These are phyloP conservation scores for Heritiera fomes DNA, from an alignment of 345 rosid genomes.

Conservation along the genomic window DNA sequence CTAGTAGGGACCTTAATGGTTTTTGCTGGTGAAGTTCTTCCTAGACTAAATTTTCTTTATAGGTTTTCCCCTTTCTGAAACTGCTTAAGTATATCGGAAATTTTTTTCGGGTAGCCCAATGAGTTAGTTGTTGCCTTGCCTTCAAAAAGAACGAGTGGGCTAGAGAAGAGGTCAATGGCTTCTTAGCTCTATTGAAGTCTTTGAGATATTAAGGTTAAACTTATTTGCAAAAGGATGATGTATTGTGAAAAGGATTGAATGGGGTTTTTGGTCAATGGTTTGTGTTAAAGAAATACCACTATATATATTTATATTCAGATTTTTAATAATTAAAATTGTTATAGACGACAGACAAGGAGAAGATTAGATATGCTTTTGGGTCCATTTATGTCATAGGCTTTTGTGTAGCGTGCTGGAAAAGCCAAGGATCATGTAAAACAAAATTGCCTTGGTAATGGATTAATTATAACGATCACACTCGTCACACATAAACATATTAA, in stretches of 20 bases:
- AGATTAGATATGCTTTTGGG: neutral
- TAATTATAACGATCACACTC: constrained; percentile 2
- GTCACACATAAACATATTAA: neutral
- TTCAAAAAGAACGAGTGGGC: neutral
- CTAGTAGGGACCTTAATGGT: neutral
- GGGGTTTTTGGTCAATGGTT: constrained; percentile 4
- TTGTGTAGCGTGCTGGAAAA: constrained; percentile 9
- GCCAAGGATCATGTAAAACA: constrained; percentile 13
- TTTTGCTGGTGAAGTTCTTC: neutral
- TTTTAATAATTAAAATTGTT: neutral
- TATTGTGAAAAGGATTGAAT: neutral
- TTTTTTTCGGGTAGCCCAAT: neutral
- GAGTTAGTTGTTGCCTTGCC: neutral
- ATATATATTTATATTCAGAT: neutral
- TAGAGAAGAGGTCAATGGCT: neutral
- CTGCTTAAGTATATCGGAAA: neutral
- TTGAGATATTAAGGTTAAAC: neutral
- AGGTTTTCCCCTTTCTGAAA: neutral
- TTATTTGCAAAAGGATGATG: neutral
- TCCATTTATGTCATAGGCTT: neutral
- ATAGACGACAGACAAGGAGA: neutral
- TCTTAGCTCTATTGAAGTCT: neutral
- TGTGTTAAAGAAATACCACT: neutral
- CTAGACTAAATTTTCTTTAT: neutral
- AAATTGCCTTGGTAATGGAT: neutral